phyloP scores from a whole-genome alignment of 352 stramenopile species.

The Globisporangium splendens region DNA sequence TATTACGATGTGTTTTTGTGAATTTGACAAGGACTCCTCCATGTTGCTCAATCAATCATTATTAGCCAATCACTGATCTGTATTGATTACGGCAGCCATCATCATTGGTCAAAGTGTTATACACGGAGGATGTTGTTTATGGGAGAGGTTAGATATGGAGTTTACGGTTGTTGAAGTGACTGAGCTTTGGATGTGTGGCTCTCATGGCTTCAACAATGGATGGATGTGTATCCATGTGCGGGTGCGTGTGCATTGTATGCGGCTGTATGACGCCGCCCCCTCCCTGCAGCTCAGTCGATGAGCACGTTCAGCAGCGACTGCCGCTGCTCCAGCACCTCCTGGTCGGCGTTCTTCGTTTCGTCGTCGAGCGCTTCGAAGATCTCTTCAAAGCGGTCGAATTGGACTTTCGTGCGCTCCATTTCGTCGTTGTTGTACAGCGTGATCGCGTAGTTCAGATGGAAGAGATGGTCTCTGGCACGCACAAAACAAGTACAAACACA shows the following conservation, averaged over 20 bases:
- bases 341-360: conserved; percentile 55
- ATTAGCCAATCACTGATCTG: too few species aligned
- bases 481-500: conserved; percentile 5
- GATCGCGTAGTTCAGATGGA: conserved; percentile 88
- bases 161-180: too few species aligned
- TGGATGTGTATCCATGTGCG: too few species aligned
- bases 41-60: not conserved
- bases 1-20: not conserved
- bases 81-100: too few species aligned
- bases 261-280: too few species aligned
- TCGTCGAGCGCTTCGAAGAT: conserved; percentile 75
- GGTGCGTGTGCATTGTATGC: too few species aligned
- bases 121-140: too few species aligned
- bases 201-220: too few species aligned
- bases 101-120: too few species aligned
- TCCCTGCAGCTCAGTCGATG: conserved; percentile 34
- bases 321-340: conserved; percentile 71
- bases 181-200: too few species aligned
- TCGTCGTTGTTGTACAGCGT: conserved; percentile 89
- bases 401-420: conserved; percentile 78
- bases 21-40: not conserved
- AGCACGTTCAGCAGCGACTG: conserved; percentile 65
- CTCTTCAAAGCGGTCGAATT: conserved; percentile 84
- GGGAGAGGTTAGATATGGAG: too few species aligned
- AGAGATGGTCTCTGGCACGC: conserved; percentile 68